These are phyloP conservation scores for Angophora floribunda DNA, from an alignment of 345 rosid genomes.

Conservation along the genomic window DNA sequence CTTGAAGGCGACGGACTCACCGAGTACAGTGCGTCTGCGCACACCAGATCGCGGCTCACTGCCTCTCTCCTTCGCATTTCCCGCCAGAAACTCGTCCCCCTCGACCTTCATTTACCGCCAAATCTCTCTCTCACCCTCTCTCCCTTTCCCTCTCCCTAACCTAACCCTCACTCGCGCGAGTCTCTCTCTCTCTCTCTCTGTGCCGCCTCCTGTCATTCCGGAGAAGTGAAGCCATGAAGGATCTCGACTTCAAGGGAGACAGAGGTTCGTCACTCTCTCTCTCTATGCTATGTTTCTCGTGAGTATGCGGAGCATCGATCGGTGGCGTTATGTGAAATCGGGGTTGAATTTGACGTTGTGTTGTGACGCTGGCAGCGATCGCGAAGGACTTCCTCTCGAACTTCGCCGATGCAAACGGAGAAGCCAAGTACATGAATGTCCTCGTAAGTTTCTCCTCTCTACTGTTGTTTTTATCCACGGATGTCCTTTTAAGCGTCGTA, in stretches of 20 bases:
- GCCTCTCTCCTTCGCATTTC: not conserved
- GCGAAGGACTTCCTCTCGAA: slow-evolving; percentile 78
- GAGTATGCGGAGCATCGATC: not conserved
- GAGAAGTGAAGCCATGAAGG: slow-evolving; percentile 38
- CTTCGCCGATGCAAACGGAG: slow-evolving; percentile 60
- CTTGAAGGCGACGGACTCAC: not conserved
- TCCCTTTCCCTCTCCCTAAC: not conserved
- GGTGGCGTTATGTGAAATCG: not conserved
- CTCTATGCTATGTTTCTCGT: not conserved
- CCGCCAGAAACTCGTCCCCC: not conserved
- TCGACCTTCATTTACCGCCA: slow-evolving; percentile 35
- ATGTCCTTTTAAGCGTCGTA: not conserved
- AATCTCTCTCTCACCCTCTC: no score
- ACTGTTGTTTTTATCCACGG: not conserved
- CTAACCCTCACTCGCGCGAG: not conserved
- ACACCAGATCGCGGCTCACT: not conserved
- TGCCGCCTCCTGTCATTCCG: not conserved
- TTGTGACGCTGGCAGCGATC: slow-evolving; percentile 12
- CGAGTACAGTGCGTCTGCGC: not conserved
- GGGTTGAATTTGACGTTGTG: not conserved
- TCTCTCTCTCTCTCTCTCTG: not conserved
- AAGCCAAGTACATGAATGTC: slow-evolving; percentile 69
- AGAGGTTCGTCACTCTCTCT: slow-evolving; percentile 25
- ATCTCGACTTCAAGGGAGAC: slow-evolving; percentile 44
- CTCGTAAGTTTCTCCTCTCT: slow-evolving; percentile 43